These are phyloP conservation scores for Boeremia lycopersici DNA, from an alignment of 2,329 filamentous ascomycete genomes.

Conservation along the genomic window DNA sequence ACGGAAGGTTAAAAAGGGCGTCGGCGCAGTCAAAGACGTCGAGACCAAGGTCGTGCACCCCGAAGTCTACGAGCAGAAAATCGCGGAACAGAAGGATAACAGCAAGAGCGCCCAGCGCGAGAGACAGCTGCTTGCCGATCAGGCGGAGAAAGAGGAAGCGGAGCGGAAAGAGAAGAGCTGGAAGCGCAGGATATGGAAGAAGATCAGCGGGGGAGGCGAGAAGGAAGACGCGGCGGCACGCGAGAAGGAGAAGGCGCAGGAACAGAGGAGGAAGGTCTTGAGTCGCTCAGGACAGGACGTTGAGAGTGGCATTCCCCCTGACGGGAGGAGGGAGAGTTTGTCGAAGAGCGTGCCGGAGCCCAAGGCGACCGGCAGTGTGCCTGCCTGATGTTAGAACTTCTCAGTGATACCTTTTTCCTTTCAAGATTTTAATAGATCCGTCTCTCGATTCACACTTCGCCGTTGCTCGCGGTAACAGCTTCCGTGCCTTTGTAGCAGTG, in stretches of 20 bases:
- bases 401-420: conserved; percentile 3
- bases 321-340: conserved; percentile 35
- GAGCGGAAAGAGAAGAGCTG: conserved; percentile 45
- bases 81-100: conserved; percentile 61
- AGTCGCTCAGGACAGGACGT: conserved; percentile 43
- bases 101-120: conserved; percentile 66
- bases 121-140: conserved; percentile 56
- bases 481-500: neutral
- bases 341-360: conserved; percentile 2
- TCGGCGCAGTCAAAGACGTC: conserved; percentile 57
- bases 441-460: neutral
- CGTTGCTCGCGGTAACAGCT: too few relatives aligned
- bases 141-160: conserved; percentile 54
- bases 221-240: conserved; percentile 26
- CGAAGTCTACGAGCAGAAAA: conserved; percentile 58
- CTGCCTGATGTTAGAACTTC: neutral
- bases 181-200: conserved; percentile 38
- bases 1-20: conserved; percentile 64
- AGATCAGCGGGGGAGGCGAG: conserved; percentile 23
- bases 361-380: neutral
- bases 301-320: conserved; percentile 45
- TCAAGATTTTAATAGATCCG: neutral
- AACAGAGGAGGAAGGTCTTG: conserved; percentile 34
- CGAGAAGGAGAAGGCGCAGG: conserved; percentile 27
- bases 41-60: conserved; percentile 67